Conservation (phyloP, 129 eudicot genomes). For the Artemisia argyi region DNA sequence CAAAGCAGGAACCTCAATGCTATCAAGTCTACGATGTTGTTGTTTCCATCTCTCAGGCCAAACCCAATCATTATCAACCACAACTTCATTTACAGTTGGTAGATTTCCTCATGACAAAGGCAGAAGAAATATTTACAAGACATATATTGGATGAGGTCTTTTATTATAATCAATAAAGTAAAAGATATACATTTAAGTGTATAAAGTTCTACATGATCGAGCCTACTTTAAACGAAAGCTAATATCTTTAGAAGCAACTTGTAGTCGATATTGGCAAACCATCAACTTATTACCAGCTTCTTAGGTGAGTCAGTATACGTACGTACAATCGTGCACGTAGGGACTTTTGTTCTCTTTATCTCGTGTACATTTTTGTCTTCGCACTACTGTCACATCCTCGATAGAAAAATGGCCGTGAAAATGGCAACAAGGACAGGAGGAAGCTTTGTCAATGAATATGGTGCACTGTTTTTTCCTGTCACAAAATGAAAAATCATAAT, state of each 20-base stretch:
- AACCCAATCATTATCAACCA: too few species aligned
- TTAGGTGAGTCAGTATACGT: background rate
- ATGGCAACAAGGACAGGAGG: conserved; percentile 25
- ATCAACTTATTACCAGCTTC: conserved; percentile 2
- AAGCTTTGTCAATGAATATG: conserved; percentile 28
- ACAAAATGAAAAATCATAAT: background rate
- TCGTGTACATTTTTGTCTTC: background rate
- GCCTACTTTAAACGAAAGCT: background rate
- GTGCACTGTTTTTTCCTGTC: conserved; percentile 27
- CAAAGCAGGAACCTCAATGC: too few species aligned
- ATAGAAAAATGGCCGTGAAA: conserved; percentile 13
- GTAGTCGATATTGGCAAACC: background rate
- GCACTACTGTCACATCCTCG: background rate
- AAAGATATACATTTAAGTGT: too few species aligned
- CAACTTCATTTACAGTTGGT: too few species aligned
- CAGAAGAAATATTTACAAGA: too few species aligned
- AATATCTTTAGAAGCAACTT: background rate
- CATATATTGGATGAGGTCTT: too few species aligned
- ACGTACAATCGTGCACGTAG: background rate
- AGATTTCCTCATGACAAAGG: too few species aligned
- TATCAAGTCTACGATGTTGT: too few species aligned
- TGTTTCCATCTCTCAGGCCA: too few species aligned
- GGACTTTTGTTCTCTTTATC: background rate
- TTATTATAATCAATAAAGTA: too few species aligned
- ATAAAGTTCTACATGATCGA: background rate